phyloP scores from a whole-genome alignment of 495 filamentous ascomycete genomes.

The Lophium mytilinum region DNA sequence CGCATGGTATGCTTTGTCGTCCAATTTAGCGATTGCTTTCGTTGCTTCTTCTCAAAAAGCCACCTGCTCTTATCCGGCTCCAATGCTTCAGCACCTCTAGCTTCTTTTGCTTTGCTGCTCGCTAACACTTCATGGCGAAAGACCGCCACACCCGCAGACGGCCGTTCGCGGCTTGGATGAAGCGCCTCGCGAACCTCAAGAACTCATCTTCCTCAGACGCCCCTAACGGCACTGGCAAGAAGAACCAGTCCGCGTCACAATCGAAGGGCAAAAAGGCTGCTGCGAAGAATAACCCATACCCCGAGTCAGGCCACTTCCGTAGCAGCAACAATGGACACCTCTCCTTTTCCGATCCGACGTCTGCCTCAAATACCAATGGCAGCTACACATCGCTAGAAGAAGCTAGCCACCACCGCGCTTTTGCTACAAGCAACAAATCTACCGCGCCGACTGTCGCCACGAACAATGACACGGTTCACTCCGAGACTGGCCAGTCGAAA shows the following conservation, averaged over 20 bases:
- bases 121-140: slow-evolving; percentile 29
- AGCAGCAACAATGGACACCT: slow-evolving; percentile 47
- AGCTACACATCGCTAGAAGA: slow-evolving; percentile 36
- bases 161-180: slow-evolving; percentile 90
- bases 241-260: slow-evolving; percentile 32
- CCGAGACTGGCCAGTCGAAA: slow-evolving; percentile 70
- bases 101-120: background rate
- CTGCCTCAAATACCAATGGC: slow-evolving; percentile 35
- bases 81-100: background rate
- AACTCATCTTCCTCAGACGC: slow-evolving; percentile 48
- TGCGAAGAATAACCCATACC: slow-evolving; percentile 70
- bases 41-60: background rate
- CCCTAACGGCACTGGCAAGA: slow-evolving; percentile 45
- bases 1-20: slow-evolving; percentile 49
- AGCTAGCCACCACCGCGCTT: slow-evolving; percentile 35
- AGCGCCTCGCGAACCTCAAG: slow-evolving; percentile 83
- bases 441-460: slow-evolving; percentile 74
- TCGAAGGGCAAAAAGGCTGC: slow-evolving; percentile 52
- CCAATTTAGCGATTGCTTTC: background rate
- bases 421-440: slow-evolving; percentile 58
- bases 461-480: slow-evolving; percentile 64
- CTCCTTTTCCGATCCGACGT: slow-evolving; percentile 45
- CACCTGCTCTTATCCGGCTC: background rate
- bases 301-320: slow-evolving; percentile 51
- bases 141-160: slow-evolving; percentile 65